Percentiles rank a stretch among this genome's conserved stretches.
phyloP scores from a whole-genome alignment of 2,329 filamentous ascomycete species.

The Dryadomyces sulphureus region DNA sequence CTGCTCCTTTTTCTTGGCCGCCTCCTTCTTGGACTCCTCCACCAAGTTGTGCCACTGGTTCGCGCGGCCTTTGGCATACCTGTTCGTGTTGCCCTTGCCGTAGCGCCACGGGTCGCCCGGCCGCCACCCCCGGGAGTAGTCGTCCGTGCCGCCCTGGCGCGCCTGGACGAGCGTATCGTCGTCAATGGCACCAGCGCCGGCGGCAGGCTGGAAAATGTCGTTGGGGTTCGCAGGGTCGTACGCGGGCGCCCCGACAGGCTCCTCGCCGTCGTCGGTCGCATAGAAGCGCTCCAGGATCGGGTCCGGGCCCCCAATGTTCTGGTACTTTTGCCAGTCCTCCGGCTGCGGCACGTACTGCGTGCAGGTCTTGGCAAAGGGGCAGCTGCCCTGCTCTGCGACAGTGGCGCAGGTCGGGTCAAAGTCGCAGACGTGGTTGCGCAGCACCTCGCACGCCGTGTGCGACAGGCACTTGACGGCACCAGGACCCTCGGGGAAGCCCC shows the following conservation, averaged over 20 bases:
- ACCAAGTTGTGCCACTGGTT: no score
- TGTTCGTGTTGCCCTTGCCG: no score
- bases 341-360: not conserved
- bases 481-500: constrained; percentile 3
- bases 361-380: constrained; percentile 5
- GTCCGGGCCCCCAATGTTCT: not conserved
- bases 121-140: not conserved
- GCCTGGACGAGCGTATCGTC: not conserved
- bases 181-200: not conserved
- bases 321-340: constrained; percentile 2
- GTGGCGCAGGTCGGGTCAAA: not conserved
- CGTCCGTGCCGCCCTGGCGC: not conserved
- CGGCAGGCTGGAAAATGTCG: not conserved
- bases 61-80: no score
- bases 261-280: not conserved
- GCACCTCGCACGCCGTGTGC: constrained; percentile 1
- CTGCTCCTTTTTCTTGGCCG: not conserved
- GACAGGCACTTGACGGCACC: constrained; percentile 7
- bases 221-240: no score
- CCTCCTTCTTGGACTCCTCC: not conserved
- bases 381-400: not conserved
- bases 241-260: not conserved
- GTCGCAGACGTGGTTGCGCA: not conserved
- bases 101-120: not conserved
- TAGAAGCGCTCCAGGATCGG: not conserved